Evolutionary conservation across 2,329 filamentous ascomycete species (phyloP), one percentile per base, ranked within the genome.

Genomic region (Calonectria naviculata): DNA sequence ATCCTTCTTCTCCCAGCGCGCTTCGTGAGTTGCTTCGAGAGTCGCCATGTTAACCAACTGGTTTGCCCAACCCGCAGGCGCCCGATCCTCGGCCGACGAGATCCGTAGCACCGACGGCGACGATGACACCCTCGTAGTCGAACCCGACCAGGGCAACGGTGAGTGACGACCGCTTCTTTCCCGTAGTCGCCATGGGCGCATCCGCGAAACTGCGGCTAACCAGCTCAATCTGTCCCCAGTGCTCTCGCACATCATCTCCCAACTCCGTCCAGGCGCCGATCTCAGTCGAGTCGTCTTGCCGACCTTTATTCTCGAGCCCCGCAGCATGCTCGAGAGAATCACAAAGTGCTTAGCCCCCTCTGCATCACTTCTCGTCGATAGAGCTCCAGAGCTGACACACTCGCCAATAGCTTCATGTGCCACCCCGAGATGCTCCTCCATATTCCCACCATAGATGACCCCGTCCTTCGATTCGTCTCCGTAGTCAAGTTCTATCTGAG

Each of bases 401-500:
- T 42, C 64, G 28, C 42, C 46, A 67, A 67, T 81, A 98, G 95
- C 87, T 99, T 99, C 88, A 99, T 99, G 97, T 97, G 96, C 78
- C 97, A 99, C 82, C 97, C 97, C 46, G 97, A 99, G 84, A 97
- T 95, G 80, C 92, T 99, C 36, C 91, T 99, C 5, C 93, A 93
- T 38, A 97, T 98, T 83, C 90, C 96, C 52, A 87, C 91, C 56
- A 94, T 98, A 77, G 94, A 98, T 63, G 96, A 99, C 80, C 96
- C 97, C 1, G 87, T 95, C 68, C 88, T 96, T 80, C 91, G 97
- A 82, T 99, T 99, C 81, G 92, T 98, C 34, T 94, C 95, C 17
- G 97, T 99, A 61, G 94, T 98, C 81, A 98, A 97, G 84, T 99
- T 99, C 84, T 99, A 99, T 84, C 88, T 99, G 52, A 98, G 95